phyloP scores from a whole-genome alignment of 108 stramenopile species.

The Nitzschia inconspicua region DNA sequence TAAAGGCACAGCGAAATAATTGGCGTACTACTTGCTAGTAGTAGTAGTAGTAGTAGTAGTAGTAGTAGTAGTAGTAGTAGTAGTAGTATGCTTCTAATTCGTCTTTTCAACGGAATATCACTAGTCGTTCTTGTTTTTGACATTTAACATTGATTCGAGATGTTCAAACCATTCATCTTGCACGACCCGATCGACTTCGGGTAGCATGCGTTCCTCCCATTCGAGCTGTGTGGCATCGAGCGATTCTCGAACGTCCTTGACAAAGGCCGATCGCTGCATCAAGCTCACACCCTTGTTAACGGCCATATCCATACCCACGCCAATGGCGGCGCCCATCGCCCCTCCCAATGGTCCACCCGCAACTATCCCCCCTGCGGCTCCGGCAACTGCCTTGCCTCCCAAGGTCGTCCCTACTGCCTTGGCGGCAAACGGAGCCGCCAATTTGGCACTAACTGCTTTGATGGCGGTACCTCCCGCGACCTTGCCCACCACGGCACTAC shows the following conservation, averaged over 20 bases:
- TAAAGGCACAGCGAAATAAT: no score
- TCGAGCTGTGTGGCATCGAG: constrained; percentile 14
- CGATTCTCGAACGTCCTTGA: constrained; percentile 12
- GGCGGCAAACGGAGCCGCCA: constrained; percentile 15
- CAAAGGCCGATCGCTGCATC: constrained; percentile 8
- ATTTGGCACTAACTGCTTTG: constrained; percentile 13
- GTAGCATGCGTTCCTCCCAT: constrained; percentile 19
- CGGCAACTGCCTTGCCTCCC: constrained; percentile 3
- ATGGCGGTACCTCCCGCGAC: constrained; percentile 7
- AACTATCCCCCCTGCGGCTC: background rate
- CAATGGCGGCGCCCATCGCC: constrained; percentile 17
- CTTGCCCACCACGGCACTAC: constrained; percentile 7
- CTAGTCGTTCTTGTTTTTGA: background rate
- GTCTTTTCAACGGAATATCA: no score
- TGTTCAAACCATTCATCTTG: constrained; percentile 21
- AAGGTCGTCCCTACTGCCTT: constrained; percentile 17
- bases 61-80: no score
- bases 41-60: no score
- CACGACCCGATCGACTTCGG: constrained; percentile 8
- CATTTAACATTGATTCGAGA: background rate
- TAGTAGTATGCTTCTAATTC: no score
- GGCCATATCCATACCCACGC: constrained; percentile 18
- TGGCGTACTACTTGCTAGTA: no score
- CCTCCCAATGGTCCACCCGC: constrained; percentile 15
- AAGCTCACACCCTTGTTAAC: constrained; percentile 16